Evolutionary conservation across 306 rosid species (phyloP), one percentile per base, ranked within the genome.

Genomic region (Purshia tridentata): DNA sequence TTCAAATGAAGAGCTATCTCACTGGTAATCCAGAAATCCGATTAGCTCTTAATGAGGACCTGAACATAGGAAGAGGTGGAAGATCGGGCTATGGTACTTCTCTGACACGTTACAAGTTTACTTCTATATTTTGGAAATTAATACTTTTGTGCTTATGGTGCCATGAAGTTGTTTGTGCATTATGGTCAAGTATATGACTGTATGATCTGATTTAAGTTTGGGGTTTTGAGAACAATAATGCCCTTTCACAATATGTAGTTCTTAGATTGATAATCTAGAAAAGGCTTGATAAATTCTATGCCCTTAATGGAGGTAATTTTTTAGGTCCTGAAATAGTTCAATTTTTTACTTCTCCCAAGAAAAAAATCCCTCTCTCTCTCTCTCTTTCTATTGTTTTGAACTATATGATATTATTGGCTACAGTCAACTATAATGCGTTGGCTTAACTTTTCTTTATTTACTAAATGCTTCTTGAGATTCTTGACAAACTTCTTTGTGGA

Each of bases 1-100:
- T 91, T 79, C 97, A 91, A 91, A 91, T 91, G 95, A 91, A 87
- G 80, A 91, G 97, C 78, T 89, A 91, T 87, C 97, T 91, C 73
- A 74, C 83, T 76, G 97, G 97, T 35, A 86, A 86, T 86, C 97
- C 96, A 72, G 97, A 89, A 84, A 89, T 89, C 67, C 89, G 95
- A 44, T 71, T 91, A 77, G 97, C 96, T 72, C 92, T 91, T 66
- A 89, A 91, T 82, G 97, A 91, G 35, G 97, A 91, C 82, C 91
- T 91, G 75, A 59, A 82, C 74, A 84, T 91, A 48, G 97, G 97
- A 79, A 81, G 84, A 86, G 77, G 74, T 61, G 83, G 86, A 66
- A 73, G 85, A 74, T 63, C 95, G 4, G 76, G 45, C 14, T 84
- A 86, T 59, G 95, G 92, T 91, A 87, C 72, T 37, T 74, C 59